phyloP scores from a whole-genome alignment of 352 stramenopile genomes.

The Phytopythium chamaehyphon region DNA sequence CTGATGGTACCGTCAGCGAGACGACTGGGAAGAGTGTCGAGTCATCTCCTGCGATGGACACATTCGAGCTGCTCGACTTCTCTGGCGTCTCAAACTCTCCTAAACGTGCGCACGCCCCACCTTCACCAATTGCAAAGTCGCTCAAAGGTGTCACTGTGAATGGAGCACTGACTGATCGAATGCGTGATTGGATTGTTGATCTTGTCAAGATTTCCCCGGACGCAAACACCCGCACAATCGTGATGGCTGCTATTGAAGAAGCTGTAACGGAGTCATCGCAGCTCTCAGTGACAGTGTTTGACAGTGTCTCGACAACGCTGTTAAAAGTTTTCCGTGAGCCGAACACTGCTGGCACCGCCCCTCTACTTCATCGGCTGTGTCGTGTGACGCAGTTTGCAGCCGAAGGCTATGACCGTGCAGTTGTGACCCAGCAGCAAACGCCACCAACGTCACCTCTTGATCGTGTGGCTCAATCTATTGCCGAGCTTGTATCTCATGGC shows the following conservation, averaged over 20 bases:
- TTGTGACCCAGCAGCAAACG: conserved; percentile 27
- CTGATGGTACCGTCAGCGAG: background rate
- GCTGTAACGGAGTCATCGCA: conserved; percentile 27
- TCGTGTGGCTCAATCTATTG: background rate
- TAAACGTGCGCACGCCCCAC: conserved; percentile 10
- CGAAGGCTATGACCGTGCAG: conserved; percentile 33
- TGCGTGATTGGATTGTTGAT: conserved; percentile 58
- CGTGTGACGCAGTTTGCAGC: conserved; percentile 36
- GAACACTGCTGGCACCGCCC: conserved; percentile 8
- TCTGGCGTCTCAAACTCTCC: conserved; percentile 27
- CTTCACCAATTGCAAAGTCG: conserved; percentile 24
- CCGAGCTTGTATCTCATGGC: conserved; percentile 13
- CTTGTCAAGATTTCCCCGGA: conserved; percentile 22
- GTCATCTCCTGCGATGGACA: background rate
- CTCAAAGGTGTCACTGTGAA: conserved; percentile 46
- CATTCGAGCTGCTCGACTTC: conserved; percentile 49
- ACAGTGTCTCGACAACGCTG: conserved; percentile 41
- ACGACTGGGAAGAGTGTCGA: background rate
- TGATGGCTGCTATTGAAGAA: conserved; percentile 62
- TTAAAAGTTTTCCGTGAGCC: conserved; percentile 30
- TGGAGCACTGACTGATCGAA: conserved; percentile 27
- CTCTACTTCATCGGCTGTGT: conserved; percentile 45
- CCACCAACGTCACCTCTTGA: conserved; percentile 24
- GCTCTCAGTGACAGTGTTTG: conserved; percentile 50
- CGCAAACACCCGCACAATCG: conserved; percentile 20